Evolutionary conservation across 352 stramenopile genomes (phyloP).

Genomic region (Globisporangium uncinulatum): DNA sequence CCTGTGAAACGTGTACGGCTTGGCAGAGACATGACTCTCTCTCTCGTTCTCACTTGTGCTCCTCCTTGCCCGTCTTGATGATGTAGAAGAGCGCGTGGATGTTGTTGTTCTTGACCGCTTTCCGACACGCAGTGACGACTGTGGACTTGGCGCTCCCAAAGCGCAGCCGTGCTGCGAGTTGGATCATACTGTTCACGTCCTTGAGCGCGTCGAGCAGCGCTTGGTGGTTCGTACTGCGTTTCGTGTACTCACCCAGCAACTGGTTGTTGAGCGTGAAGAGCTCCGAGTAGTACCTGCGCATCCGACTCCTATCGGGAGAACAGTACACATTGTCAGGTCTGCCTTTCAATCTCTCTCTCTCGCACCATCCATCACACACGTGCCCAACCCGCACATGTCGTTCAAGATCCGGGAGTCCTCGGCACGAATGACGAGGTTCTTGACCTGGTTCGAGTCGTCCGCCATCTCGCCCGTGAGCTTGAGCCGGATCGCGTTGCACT

Average conservation of each 20-base stretch:
- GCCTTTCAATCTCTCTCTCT: not conserved
- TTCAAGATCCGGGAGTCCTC: slow-evolving; percentile 91
- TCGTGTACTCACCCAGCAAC: slow-evolving; percentile 89
- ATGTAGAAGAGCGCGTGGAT: slow-evolving; percentile 84
- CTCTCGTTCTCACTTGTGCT: slow-evolving; percentile 64
- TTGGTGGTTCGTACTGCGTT: slow-evolving; percentile 90
- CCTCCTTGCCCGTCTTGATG: slow-evolving; percentile 80
- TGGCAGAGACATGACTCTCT: no score
- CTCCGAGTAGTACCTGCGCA: slow-evolving; percentile 88
- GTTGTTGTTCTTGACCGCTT: slow-evolving; percentile 90
- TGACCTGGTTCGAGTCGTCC: slow-evolving; percentile 89
- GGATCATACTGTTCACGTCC: slow-evolving; percentile 91
- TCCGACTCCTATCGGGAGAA: slow-evolving; percentile 23
- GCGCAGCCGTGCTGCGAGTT: slow-evolving; percentile 82
- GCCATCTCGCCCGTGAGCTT: slow-evolving; percentile 92
- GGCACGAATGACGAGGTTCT: slow-evolving; percentile 86
- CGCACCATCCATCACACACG: not conserved
- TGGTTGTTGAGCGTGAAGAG: slow-evolving; percentile 90
- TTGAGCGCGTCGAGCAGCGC: slow-evolving; percentile 88
- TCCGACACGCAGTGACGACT: slow-evolving; percentile 78
- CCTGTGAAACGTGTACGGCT: no score
- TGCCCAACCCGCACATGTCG: slow-evolving; percentile 68
- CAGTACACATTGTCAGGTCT: not conserved
- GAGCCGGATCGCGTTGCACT: slow-evolving; percentile 85
- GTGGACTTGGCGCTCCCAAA: slow-evolving; percentile 82